Conservation (phyloP, 2,329 filamentous ascomycete genomes). For the Xylariaceae sp. region DNA sequence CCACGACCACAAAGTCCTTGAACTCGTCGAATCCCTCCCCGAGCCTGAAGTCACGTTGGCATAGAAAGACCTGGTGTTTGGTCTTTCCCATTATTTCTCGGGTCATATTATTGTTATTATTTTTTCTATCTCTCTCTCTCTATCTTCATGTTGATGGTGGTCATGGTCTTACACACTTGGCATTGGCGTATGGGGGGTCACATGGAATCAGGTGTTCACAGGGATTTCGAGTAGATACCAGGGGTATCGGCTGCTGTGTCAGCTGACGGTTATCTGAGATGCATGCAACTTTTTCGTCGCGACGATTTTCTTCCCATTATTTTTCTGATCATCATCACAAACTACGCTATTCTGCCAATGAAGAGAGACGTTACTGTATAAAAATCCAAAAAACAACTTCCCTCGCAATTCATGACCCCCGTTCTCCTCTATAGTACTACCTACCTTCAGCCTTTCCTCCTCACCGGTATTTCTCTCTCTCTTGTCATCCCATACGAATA, state of each 20-base stretch:
- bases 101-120: not conserved
- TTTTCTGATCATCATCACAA: not conserved
- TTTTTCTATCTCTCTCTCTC: no score
- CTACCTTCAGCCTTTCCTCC: not conserved
- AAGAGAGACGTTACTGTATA: not conserved
- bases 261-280: constrained; percentile 7
- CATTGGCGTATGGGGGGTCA: constrained; percentile 2
- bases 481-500: no score
- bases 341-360: not conserved
- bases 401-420: not conserved
- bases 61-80: not conserved
- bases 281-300: not conserved
- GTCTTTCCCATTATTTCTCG: not conserved
- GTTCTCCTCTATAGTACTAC: not conserved
- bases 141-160: not conserved
- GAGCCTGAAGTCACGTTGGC: not conserved
- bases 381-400: not conserved
- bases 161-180: not conserved
- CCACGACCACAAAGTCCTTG: constrained; percentile 32
- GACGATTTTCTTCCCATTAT: not conserved
- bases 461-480: not conserved
- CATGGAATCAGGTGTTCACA: not conserved
- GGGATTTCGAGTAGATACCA: constrained; percentile 3
- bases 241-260: constrained; percentile 4
- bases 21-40: constrained; percentile 31